A percentile compares a stretch with the other conserved stretches of the same genome.
These are phyloP conservation scores for Malassezia sympodialis DNA, from an alignment of 1,284 basidiomycete species.

Conservation along the genomic window DNA sequence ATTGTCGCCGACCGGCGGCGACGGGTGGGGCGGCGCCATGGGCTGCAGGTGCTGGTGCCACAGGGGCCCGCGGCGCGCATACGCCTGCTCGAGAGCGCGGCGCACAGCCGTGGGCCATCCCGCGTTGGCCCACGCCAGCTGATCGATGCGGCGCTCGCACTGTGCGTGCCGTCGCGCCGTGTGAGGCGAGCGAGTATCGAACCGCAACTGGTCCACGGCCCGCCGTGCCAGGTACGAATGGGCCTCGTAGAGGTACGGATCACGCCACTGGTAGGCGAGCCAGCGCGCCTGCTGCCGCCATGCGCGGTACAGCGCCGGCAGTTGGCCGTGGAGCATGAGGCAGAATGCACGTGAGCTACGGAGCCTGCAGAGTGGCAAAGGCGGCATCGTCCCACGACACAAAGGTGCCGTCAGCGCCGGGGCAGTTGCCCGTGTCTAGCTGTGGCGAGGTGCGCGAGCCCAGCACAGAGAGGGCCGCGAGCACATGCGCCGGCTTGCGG, in stretches of 20 bases:
- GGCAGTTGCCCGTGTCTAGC: slow-evolving; percentile 19
- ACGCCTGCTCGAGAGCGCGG: slow-evolving; percentile 18
- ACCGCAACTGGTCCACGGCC: not conserved
- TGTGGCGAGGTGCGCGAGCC: slow-evolving; percentile 52
- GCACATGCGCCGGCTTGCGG: slow-evolving; percentile 58
- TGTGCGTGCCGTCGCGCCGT: not conserved
- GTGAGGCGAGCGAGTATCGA: not conserved
- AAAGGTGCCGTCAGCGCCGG: slow-evolving; percentile 56
- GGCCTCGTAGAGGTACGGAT: slow-evolving; percentile 15
- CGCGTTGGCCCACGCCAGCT: slow-evolving; percentile 15
- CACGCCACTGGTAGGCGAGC: slow-evolving; percentile 12
- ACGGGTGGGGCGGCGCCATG: slow-evolving; percentile 2
- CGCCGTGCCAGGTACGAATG: slow-evolving; percentile 10
- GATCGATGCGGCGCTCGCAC: not conserved
- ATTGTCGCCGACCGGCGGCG: slow-evolving; percentile 7
- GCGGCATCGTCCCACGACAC: slow-evolving; percentile 54
- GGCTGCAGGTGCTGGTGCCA: slow-evolving; percentile 7
- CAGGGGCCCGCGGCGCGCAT: slow-evolving; percentile 14
- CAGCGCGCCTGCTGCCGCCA: slow-evolving; percentile 15
- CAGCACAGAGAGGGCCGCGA: slow-evolving; percentile 52
- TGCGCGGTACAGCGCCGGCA: slow-evolving; percentile 9
- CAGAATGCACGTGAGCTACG: not conserved
- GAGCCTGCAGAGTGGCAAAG: not conserved
- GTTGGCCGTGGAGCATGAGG: not conserved
- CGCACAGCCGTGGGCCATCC: slow-evolving; percentile 17